Evolutionary conservation across 1,284 basidiomycete species (phyloP).

Genomic region (Boletus semigastroideus): DNA sequence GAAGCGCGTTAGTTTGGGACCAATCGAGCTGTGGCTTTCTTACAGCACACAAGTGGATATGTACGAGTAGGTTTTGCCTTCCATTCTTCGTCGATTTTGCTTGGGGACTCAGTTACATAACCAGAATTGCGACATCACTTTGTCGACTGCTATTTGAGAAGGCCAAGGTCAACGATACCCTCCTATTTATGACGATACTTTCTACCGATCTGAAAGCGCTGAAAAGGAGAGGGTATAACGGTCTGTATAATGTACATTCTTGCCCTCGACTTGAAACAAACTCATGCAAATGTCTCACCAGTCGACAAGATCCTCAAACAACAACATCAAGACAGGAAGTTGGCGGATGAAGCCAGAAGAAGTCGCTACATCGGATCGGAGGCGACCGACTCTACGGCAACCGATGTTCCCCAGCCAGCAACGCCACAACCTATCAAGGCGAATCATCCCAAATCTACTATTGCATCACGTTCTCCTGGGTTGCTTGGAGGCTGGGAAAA

Average conservation of each 20-base stretch:
- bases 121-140: slow-evolving; percentile 76
- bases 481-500: slow-evolving; percentile 27
- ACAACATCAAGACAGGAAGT: slow-evolving; percentile 73
- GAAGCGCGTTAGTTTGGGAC: slow-evolving; percentile 52
- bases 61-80: slow-evolving; percentile 74
- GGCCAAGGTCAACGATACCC: slow-evolving; percentile 77
- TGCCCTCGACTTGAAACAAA: neutral
- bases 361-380: slow-evolving; percentile 27
- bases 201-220: slow-evolving; percentile 86
- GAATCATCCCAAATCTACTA: neutral
- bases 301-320: slow-evolving; percentile 91
- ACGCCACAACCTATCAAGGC: slow-evolving; percentile 14
- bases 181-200: slow-evolving; percentile 91
- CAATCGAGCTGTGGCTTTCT: slow-evolving; percentile 78
- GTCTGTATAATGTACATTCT: slow-evolving; percentile 37
- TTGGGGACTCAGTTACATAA: neutral
- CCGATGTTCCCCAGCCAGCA: slow-evolving; percentile 10
- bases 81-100: neutral
- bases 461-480: slow-evolving; percentile 14
- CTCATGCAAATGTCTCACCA: slow-evolving; percentile 28
- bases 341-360: slow-evolving; percentile 49
- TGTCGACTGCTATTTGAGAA: slow-evolving; percentile 75
- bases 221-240: slow-evolving; percentile 84
- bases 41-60: slow-evolving; percentile 78
- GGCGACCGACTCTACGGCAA: slow-evolving; percentile 4